Evolutionary conservation across 306 rosid genomes (phyloP).

Genomic region (Biancaea sappan): DNA sequence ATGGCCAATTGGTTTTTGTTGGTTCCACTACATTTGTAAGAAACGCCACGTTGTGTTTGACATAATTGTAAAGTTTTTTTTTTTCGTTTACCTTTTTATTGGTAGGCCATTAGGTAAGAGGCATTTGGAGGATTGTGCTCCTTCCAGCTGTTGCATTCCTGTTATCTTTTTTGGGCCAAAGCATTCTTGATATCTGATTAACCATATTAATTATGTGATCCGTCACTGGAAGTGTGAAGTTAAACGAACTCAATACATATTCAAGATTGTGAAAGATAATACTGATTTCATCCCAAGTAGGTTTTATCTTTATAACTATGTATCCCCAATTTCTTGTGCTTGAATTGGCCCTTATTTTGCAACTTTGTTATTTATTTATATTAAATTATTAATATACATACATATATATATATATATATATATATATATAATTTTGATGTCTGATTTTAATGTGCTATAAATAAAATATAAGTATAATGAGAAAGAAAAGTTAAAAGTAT

Average conservation of each 20-base stretch:
- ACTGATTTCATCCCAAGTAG: background rate
- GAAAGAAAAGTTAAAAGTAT: too few species aligned
- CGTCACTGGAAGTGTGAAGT: conserved; percentile 47
- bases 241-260: conserved; percentile 47
- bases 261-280: conserved; percentile 8
- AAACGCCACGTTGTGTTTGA: conserved; percentile 62
- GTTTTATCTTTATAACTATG: too few species aligned
- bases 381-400: too few species aligned
- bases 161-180: background rate
- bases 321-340: too few species aligned
- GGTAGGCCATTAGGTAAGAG: conserved; percentile 50
- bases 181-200: conserved; percentile 51
- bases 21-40: conserved; percentile 59
- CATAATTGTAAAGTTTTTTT: conserved; percentile 72
- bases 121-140: conserved; percentile 52
- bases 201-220: conserved; percentile 49
- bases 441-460: too few species aligned
- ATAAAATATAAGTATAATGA: too few species aligned
- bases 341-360: too few species aligned
- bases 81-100: conserved; percentile 16
- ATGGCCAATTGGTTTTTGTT: conserved; percentile 51
- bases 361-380: too few species aligned
- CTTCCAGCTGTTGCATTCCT: conserved; percentile 57
- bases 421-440: too few species aligned
- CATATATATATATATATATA: too few species aligned